Conservation (phyloP, 23 red algal genomes). For the Gracilaria domingensis region DNA sequence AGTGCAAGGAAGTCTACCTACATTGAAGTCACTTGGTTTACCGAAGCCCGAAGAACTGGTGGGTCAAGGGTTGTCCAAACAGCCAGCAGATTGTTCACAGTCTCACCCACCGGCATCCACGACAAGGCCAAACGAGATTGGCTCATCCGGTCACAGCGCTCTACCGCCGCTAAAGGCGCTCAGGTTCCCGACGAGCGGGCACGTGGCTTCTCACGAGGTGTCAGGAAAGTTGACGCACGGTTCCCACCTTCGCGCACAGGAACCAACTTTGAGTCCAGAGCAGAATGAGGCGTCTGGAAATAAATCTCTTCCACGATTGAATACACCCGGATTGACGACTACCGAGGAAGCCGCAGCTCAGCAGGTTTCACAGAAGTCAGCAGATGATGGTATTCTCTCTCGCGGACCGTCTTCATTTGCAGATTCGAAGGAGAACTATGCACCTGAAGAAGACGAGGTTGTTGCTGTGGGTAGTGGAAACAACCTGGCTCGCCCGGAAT, state of each 20-base stretch:
- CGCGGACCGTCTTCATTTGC: not conserved
- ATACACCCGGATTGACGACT: no score
- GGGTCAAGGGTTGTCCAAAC: not conserved
- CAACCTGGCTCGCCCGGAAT: not conserved
- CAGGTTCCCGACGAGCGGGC: no score
- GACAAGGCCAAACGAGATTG: not conserved
- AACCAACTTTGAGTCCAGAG: not conserved
- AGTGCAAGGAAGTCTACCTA: not conserved
- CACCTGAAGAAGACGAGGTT: not conserved
- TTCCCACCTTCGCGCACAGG: not conserved
- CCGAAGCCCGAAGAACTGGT: not conserved
- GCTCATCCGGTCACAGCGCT: no score
- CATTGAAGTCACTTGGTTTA: not conserved
- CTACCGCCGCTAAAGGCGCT: no score
- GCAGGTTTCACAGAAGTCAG: not conserved
- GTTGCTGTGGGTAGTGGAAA: not conserved
- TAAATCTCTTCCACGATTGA: no score
- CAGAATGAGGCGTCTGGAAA: not conserved
- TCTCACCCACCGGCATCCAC: not conserved
- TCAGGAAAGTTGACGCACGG: not conserved
- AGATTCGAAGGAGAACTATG: not conserved
- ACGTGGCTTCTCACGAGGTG: not conserved
- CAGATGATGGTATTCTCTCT: not conserved
- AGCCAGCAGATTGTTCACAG: not conserved
- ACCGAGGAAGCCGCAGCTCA: not conserved